Evolutionary conservation across 257 asterid species (phyloP), one percentile per base, ranked within the genome.

Genomic region (Primulina eburnea): DNA sequence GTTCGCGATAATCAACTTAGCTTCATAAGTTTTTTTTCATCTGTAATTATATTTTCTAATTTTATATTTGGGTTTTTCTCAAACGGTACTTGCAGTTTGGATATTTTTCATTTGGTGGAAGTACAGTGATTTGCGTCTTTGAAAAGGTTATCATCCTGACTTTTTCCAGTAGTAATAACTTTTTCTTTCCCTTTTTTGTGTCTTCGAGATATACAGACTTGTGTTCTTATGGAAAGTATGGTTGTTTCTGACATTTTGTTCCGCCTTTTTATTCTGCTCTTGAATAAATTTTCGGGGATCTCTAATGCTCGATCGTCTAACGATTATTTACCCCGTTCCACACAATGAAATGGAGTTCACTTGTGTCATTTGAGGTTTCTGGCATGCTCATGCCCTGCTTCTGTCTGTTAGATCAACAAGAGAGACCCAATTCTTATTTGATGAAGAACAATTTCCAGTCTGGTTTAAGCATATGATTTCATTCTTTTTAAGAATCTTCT

Each of bases 101-200:
- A 67, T 94, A 91, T 81, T 94, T 94, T 87, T 89, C 99, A 61
- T 94, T 94, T 75, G 97, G 97, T 52, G 99, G 99, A 80, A 94
- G 97, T 67, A 94, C 99, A 0, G 97, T 94, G 70, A 94, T 94
- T 65, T 94, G 97, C 26, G 89, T 85, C 72, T 94, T 94, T 69
- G 97, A 94, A 78, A 94, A 94, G 99, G 99, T 90, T 62, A 73
- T 84, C 50, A 38, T 38, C 18, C 58, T 33, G 38, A 26, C 24
- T 30, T 5, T 56, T 52, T 16, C 52, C 21, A 11, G 52, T 72
- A 12, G 37, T 3, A 7, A 33, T 5, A 18, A 57, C 61, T 10
- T 37, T 67, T 30, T 20, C 10, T 30, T 67, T 14, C 26, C 56
- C 6, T 61, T 56, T 21, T 11, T 40, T 60, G 16, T 21, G 28